Base-by-base conservation (phyloP, 495 filamentous ascomycete species). In the Pseudomonodictys pantanalensis region DNA sequence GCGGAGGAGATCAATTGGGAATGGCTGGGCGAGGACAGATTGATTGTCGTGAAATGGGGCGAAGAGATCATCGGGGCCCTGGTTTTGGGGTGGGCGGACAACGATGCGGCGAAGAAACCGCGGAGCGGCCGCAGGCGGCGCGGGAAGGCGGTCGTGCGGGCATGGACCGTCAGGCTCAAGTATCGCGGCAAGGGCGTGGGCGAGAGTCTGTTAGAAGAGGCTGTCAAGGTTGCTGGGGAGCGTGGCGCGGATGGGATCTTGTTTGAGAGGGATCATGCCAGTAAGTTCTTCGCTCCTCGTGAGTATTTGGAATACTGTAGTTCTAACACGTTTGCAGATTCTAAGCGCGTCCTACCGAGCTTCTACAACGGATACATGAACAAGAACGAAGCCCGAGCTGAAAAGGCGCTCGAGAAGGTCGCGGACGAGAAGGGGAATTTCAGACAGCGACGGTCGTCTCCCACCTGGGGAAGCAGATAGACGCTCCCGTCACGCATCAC, bases 161-260 rank as follows among this genome's bases (percentile, higher is more conserved):
- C 86, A 0, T 92, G 89, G 88, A 89, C 89, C 2, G 86, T 90
- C 0, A 77, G 79, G 68, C 58, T 82, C 57, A 75, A 71, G 61
- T 92, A 89, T 69, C 78, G 91, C 11, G 73, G 80, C 4, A 76
- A 77, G 50, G 90, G 90, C 0, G 72, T 95, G 7, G 91, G 90
- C 3, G 73, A 66, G 15, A 84, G 80, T 23, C 72, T 96, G 68
- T 71, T 95, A 51, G 79, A 86, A 52, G 81, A 85, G 60, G 86
- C 83, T 2, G 82, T 89, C 0, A 73, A 71, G 54, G 55, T 86
- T 43, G 81, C 80, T 52, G 77, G 80, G 60, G 76, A 77, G 65
- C 79, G 78, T 53, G 84, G 86, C 5, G 77, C 71, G 30, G 76
- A 83, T 52, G 76, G 78, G 39, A 76, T 89, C 39, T 81, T 80